Evolutionary conservation across 257 asterid species (phyloP).

Genomic region (Gardenia jasminoides): DNA sequence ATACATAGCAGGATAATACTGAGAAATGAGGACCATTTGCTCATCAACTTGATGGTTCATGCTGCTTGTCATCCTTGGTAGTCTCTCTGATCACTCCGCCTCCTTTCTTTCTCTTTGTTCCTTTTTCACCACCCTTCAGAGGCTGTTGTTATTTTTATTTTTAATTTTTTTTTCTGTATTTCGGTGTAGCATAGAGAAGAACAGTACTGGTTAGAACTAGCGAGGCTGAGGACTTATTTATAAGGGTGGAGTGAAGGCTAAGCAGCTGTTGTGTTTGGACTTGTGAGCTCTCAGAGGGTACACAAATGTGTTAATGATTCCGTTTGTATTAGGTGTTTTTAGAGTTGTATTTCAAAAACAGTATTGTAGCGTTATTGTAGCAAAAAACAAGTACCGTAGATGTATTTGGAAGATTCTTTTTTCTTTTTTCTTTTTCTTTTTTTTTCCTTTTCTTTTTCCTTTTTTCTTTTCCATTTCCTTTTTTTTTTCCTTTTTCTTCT

Average conservation of each 20-base stretch:
- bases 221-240: conserved; percentile 2
- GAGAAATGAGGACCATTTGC: conserved; percentile 49
- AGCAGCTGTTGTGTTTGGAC: conserved; percentile 23
- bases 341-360: too few relatives aligned
- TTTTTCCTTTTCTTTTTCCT: too few relatives aligned
- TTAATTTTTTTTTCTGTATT: background rate
- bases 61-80: conserved; percentile 4
- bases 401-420: too few relatives aligned
- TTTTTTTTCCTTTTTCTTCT: too few relatives aligned
- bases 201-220: background rate
- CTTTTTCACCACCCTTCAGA: background rate
- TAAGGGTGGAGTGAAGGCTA: conserved; percentile 6
- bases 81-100: background rate
- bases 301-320: conserved; percentile 24
- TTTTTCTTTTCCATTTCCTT: too few relatives aligned
- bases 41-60: conserved; percentile 40
- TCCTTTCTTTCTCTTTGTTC: background rate
- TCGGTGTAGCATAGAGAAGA: background rate
- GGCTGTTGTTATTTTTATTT: background rate
- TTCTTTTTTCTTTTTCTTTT: too few relatives aligned
- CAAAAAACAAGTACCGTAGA: too few relatives aligned
- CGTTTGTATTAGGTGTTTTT: too few relatives aligned
- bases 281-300: conserved; percentile 3
- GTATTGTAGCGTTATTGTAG: too few relatives aligned
- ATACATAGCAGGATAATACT: conserved; percentile 42